phyloP scores from a whole-genome alignment of 73 alveolate species.

The Effrenium voratum region DNA sequence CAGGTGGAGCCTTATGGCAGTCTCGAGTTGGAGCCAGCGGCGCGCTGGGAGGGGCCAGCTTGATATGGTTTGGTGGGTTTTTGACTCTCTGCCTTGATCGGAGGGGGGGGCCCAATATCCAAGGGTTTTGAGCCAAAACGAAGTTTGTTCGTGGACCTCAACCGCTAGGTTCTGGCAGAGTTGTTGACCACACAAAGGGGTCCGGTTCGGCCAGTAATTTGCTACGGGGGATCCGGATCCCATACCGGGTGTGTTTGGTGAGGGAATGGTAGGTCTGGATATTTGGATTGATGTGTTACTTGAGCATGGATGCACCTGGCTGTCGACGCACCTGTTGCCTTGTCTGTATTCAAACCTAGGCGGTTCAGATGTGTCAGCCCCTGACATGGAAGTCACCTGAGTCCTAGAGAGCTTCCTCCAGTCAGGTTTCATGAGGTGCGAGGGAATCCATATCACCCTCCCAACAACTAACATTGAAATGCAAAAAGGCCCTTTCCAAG shows the following conservation, averaged over 20 bases:
- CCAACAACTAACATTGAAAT: no score
- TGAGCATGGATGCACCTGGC: neutral
- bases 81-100: no score
- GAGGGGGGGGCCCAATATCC: no score
- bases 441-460: no score
- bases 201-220: neutral
- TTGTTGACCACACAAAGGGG: no score
- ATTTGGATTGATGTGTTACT: neutral
- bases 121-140: no score
- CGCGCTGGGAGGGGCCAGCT: neutral
- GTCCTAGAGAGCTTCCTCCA: no score
- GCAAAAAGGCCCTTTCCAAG: no score
- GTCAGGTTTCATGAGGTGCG: no score
- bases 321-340: neutral
- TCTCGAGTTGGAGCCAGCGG: slow-evolving; percentile 62
- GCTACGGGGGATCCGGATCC: neutral
- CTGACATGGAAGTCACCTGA: neutral
- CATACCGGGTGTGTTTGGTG: neutral
- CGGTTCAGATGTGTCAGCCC: neutral
- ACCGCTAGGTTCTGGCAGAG: no score
- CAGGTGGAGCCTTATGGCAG: slow-evolving; percentile 77
- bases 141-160: no score
- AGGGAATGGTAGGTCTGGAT: neutral
- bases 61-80: neutral
- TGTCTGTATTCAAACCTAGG: neutral